phyloP scores from a whole-genome alignment of 2,329 filamentous ascomycete genomes.

The Colletotrichum viniferum region DNA sequence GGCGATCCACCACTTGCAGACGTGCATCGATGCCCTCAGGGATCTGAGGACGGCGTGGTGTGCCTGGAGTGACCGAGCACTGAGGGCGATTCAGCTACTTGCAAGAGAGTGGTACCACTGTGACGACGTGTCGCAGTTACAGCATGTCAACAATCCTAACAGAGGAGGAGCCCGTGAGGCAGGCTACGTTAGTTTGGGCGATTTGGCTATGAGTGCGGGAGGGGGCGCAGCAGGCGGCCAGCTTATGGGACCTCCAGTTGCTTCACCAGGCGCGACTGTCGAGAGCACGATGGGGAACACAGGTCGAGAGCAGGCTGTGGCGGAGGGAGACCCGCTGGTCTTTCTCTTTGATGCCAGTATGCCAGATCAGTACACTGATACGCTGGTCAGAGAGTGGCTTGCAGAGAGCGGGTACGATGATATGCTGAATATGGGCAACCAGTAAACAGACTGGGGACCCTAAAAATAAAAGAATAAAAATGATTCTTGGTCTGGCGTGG shows the following conservation, averaged over 20 bases:
- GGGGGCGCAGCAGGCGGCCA: not conserved
- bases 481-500: not conserved
- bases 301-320: not conserved
- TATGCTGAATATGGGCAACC: not conserved
- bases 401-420: not conserved
- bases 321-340: not conserved
- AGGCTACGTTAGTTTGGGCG: not conserved
- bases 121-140: slow-evolving; percentile 12
- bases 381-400: not conserved
- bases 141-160: not conserved
- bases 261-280: not conserved
- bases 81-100: slow-evolving; percentile 14
- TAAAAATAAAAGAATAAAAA: not conserved
- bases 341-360: not conserved
- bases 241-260: not conserved
- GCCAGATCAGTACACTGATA: slow-evolving; percentile 3
- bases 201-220: not conserved
- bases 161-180: not conserved
- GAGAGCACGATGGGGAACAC: not conserved
- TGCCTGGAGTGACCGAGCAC: slow-evolving; percentile 20
- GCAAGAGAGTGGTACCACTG: slow-evolving; percentile 23
- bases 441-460: not conserved
- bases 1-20: slow-evolving; percentile 16
- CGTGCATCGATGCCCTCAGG: slow-evolving; percentile 16
- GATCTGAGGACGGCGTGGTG: slow-evolving; percentile 21